phyloP scores from a whole-genome alignment of 192 early-diverging fungal species.

The Spizellomyces punctatus region DNA sequence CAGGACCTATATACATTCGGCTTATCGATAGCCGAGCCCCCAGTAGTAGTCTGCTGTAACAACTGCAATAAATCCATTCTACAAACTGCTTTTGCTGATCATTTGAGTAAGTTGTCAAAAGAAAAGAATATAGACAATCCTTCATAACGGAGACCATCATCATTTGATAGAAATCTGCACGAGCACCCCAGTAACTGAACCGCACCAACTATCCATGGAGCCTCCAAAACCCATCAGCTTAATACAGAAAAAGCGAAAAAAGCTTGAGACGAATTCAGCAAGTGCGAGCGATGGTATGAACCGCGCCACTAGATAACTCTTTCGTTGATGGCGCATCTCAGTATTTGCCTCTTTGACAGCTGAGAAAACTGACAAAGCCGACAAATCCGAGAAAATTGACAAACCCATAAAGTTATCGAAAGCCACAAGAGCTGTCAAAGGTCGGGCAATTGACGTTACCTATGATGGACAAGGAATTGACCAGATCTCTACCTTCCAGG shows the following conservation, averaged over 20 bases:
- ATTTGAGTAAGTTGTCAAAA: constrained; percentile 53
- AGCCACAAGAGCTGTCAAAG: constrained; percentile 38
- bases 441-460: neutral
- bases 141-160: too few species aligned
- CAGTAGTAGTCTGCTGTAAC: constrained; percentile 68
- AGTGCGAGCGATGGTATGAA: too few species aligned
- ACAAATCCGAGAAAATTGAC: constrained; percentile 33
- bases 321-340: constrained; percentile 63
- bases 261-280: too few species aligned
- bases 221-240: too few species aligned
- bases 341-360: constrained; percentile 38
- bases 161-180: too few species aligned
- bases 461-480: neutral
- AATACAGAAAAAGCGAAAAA: too few species aligned
- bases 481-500: constrained; percentile 25
- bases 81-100: constrained; percentile 61
- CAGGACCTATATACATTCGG: constrained; percentile 4
- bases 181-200: too few species aligned
- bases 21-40: constrained; percentile 63
- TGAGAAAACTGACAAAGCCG: constrained; percentile 51
- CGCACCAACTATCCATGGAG: too few species aligned
- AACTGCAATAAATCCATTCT: constrained; percentile 66
- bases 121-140: too few species aligned
- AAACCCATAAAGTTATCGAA: constrained; percentile 36
- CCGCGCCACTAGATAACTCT: constrained; percentile 2